phyloP scores from a whole-genome alignment of 495 filamentous ascomycete genomes.

The Penicillium odoratum region DNA sequence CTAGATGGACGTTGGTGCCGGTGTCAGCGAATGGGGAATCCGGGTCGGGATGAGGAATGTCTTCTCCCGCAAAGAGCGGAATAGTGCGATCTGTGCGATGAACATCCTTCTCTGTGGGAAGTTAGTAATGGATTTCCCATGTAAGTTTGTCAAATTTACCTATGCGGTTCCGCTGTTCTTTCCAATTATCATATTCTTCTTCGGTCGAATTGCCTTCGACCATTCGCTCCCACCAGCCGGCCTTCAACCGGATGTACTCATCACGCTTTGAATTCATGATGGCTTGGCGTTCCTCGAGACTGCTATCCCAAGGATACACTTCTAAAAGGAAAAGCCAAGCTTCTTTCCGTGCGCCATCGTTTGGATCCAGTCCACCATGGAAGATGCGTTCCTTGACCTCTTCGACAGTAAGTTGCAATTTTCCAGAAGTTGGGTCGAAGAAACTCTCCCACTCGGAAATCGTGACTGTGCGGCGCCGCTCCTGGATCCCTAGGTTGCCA shows the following conservation, averaged over 20 bases:
- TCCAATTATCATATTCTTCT: constrained; percentile 89
- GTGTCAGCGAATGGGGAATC: constrained; percentile 89
- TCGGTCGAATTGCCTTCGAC: constrained; percentile 73
- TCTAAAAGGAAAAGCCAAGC: constrained; percentile 95
- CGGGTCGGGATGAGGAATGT: constrained; percentile 96
- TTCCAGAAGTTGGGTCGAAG: constrained; percentile 73
- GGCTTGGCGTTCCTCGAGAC: constrained; percentile 73
- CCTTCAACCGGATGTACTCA: constrained; percentile 91
- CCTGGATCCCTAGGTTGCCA: constrained; percentile 64
- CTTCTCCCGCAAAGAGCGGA: constrained; percentile 91
- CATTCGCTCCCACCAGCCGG: constrained; percentile 93
- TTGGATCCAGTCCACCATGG: constrained; percentile 86
- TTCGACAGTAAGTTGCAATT: constrained; percentile 73
- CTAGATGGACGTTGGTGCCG: constrained; percentile 95
- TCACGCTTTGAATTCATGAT: constrained; percentile 83
- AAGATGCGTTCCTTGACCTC: constrained; percentile 97
- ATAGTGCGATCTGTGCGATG: constrained; percentile 93
- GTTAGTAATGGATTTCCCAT: constrained; percentile 9
- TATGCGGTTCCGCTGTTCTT: constrained; percentile 89
- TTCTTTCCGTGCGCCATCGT: constrained; percentile 90
- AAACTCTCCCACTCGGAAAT: constrained; percentile 85
- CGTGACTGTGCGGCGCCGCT: constrained; percentile 73
- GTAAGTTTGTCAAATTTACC: constrained; percentile 55
- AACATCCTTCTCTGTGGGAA: constrained; percentile 84
- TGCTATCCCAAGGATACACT: constrained; percentile 89